These are phyloP conservation scores for Haematococcus sp. DNA, from an alignment of 139 green algal species.

Conservation along the genomic window DNA sequence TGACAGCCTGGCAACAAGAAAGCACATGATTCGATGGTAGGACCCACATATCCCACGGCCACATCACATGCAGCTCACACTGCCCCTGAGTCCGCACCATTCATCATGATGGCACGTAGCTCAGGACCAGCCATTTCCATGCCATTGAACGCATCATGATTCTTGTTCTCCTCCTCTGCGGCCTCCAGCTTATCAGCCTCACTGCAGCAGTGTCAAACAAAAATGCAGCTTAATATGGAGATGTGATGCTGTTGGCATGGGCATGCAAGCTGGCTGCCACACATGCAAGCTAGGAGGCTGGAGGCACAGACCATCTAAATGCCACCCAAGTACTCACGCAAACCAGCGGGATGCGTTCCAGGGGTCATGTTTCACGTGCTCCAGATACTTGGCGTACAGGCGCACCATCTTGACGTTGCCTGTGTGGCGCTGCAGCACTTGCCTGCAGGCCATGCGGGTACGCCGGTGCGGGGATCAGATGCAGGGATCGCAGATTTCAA, in stretches of 20 bases:
- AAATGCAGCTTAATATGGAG: background rate
- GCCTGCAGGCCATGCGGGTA: slow-evolving; percentile 14
- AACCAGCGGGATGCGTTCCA: slow-evolving; percentile 34
- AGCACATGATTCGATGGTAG: too few relatives aligned
- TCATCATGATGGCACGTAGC: background rate
- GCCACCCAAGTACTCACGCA: slow-evolving; percentile 17
- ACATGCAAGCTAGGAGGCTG: background rate
- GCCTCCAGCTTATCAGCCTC: slow-evolving; percentile 40
- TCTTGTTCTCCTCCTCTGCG: slow-evolving; percentile 13
- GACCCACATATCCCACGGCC: too few relatives aligned
- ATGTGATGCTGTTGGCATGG: too few relatives aligned
- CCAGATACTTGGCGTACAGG: slow-evolving; percentile 40
- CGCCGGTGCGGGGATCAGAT: too few relatives aligned
- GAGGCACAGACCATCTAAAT: too few relatives aligned
- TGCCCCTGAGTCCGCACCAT: too few relatives aligned
- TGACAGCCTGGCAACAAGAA: too few relatives aligned
- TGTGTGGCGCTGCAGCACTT: slow-evolving; percentile 31
- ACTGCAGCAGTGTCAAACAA: too few relatives aligned
- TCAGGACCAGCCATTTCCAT: too few relatives aligned
- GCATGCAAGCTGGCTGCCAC: too few relatives aligned
- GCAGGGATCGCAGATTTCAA: background rate
- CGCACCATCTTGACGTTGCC: slow-evolving; percentile 31
- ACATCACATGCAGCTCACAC: too few relatives aligned
- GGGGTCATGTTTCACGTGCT: slow-evolving; percentile 37
- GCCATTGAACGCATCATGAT: background rate